phyloP scores from a whole-genome alignment of 192 early-diverging fungal genomes.

The Phlyctochytrium planicorne region DNA sequence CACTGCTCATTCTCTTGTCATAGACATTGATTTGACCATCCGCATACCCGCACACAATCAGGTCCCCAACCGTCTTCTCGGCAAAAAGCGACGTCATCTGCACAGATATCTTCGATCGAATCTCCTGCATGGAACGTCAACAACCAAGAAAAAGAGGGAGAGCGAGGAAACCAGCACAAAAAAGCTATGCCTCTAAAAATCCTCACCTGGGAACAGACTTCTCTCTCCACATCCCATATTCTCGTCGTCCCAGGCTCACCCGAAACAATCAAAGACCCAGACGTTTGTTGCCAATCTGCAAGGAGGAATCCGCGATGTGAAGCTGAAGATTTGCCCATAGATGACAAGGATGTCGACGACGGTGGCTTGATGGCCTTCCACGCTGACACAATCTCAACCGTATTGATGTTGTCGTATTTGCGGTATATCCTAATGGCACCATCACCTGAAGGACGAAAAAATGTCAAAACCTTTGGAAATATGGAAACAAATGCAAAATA shows the following conservation, averaged over 20 bases:
- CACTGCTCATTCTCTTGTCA: constrained; percentile 58
- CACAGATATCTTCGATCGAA: constrained; percentile 9
- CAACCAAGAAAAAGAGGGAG: too few relatives aligned
- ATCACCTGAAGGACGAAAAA: constrained; percentile 54
- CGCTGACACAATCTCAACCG: constrained; percentile 65
- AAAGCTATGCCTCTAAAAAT: neutral
- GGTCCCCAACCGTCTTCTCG: constrained; percentile 59
- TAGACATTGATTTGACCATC: constrained; percentile 73
- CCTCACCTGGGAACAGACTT: constrained; percentile 67
- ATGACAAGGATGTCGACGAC: constrained; percentile 55
- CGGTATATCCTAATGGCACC: constrained; percentile 74
- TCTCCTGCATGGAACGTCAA: constrained; percentile 9
- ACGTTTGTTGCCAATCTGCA: constrained; percentile 77
- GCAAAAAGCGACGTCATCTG: constrained; percentile 65
- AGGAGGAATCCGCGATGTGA: neutral
- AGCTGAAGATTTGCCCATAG: too few relatives aligned
- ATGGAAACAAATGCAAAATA: neutral
- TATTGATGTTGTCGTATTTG: constrained; percentile 60
- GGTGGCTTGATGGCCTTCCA: constrained; percentile 72
- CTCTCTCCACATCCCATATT: constrained; percentile 80
- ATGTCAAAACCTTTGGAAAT: neutral
- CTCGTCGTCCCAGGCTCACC: constrained; percentile 67
- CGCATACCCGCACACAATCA: constrained; percentile 71
- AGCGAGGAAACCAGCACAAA: too few relatives aligned
- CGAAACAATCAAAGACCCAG: constrained; percentile 62